Evolutionary conservation across 768 basidiomycete species (phyloP).

Genomic region (Punctularia strigosozonata): DNA sequence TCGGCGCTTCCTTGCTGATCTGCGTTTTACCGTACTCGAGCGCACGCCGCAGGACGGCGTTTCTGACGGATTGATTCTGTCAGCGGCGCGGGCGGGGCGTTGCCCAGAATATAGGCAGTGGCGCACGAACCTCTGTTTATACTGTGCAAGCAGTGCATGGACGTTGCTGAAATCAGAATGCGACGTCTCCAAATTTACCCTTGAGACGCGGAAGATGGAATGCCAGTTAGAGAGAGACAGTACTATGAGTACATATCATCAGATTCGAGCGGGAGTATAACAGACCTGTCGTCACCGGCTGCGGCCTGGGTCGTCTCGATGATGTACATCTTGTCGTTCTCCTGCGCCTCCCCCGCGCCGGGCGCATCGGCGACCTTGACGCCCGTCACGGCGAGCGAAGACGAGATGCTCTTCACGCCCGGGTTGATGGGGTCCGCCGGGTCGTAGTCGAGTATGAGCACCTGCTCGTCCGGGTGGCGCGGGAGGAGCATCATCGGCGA

Average conservation of each 20-base stretch:
- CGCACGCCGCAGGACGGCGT: constrained; percentile 40
- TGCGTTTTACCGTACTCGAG: too few species aligned
- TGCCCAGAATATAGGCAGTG: neutral
- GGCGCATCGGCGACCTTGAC: constrained; percentile 60
- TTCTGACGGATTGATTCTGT: too few species aligned
- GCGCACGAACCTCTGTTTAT: constrained; percentile 48
- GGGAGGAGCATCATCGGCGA: constrained; percentile 55
- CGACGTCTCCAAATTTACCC: too few species aligned
- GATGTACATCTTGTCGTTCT: constrained; percentile 64
- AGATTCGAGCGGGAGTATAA: too few species aligned
- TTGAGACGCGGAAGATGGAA: neutral
- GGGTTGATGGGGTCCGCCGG: constrained; percentile 26
- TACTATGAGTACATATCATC: too few species aligned
- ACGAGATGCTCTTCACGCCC: constrained; percentile 39
- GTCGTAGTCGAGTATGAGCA: constrained; percentile 64
- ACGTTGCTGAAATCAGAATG: too few species aligned
- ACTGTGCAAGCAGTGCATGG: constrained; percentile 43
- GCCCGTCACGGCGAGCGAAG: constrained; percentile 42
- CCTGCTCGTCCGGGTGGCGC: constrained; percentile 48
- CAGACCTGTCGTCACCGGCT: constrained; percentile 44
- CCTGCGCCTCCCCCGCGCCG: constrained; percentile 26
- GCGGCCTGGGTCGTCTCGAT: constrained; percentile 46
- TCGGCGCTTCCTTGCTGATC: too few species aligned
- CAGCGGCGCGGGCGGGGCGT: constrained; percentile 10
- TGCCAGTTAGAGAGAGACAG: neutral